Conservation (phyloP, 176 grass and related monocot species). For the Eremochloa ophiuroides region DNA sequence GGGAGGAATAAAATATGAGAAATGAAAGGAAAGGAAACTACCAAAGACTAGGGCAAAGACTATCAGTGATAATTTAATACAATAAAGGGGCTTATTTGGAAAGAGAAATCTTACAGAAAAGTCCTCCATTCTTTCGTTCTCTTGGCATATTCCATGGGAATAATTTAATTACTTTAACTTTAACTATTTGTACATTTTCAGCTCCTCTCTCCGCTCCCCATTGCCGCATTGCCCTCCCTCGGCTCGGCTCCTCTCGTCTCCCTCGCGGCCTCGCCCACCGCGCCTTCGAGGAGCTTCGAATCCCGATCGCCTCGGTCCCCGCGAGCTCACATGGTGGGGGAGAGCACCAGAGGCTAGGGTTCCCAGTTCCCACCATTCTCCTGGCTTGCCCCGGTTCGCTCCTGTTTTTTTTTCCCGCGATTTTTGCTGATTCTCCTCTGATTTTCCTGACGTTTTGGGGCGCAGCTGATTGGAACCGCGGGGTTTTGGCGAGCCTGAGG, state of each 20-base stretch:
- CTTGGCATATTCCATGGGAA: conserved; percentile 48
- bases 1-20: too few species aligned
- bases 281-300: conserved; percentile 37
- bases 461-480: not conserved
- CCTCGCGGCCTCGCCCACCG: conserved; percentile 7
- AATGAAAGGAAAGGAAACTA: too few species aligned
- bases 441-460: conserved; percentile 16
- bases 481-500: conserved; percentile 4
- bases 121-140: conserved; percentile 20
- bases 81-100: not conserved
- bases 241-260: not conserved
- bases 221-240: conserved; percentile 24
- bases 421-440: not conserved
- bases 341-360: conserved; percentile 25
- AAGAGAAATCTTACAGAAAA: conserved; percentile 23
- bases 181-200: not conserved
- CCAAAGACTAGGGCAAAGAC: too few species aligned
- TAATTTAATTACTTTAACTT: conserved; percentile 40
- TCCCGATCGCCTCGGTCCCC: conserved; percentile 31
- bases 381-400: not conserved
- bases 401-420: conserved; percentile 16
- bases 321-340: conserved; percentile 35
- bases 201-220: conserved; percentile 13
- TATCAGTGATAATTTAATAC: not conserved
- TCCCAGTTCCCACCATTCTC: conserved; percentile 9